These are phyloP conservation scores for Boletellus sp. DNA, from an alignment of 768 basidiomycete species.

Conservation along the genomic window DNA sequence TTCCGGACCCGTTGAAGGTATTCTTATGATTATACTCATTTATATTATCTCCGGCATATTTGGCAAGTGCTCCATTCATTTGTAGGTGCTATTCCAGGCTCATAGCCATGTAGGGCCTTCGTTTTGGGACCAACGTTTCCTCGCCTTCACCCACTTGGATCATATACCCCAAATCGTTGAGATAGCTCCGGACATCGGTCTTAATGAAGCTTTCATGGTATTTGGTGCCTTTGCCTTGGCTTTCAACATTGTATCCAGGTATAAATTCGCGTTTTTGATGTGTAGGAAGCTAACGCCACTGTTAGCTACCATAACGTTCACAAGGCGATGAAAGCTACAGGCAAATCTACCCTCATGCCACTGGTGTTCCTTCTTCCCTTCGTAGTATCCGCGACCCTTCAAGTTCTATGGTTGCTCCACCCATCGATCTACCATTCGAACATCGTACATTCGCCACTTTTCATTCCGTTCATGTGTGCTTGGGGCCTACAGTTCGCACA, in stretches of 20 bases:
- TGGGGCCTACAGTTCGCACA: constrained; percentile 94
- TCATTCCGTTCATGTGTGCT: constrained; percentile 84
- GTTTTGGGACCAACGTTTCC: constrained; percentile 75
- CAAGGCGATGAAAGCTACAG: constrained; percentile 43
- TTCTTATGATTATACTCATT: constrained; percentile 76
- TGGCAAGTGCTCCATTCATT: constrained; percentile 40
- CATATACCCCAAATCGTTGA: constrained; percentile 44
- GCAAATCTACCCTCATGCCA: constrained; percentile 48
- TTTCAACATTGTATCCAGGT: constrained; percentile 80
- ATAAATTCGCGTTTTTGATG: not conserved
- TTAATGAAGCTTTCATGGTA: constrained; percentile 88
- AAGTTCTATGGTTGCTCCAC: constrained; percentile 78
- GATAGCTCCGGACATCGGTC: constrained; percentile 58
- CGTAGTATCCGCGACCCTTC: constrained; percentile 60
- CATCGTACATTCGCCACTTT: constrained; percentile 72
- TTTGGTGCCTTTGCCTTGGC: constrained; percentile 66
- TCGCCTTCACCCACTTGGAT: constrained; percentile 56
- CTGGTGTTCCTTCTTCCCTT: constrained; percentile 80
- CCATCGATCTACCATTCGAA: constrained; percentile 56
- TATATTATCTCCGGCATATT: constrained; percentile 76
- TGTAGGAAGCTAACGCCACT: constrained; percentile 1
- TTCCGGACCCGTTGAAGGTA: constrained; percentile 96
- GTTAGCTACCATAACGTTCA: constrained; percentile 81
- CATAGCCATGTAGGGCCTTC: constrained; percentile 51
- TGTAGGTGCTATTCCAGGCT: not conserved